Percentiles rank a stretch among this genome's conserved stretches.
Evolutionary conservation across 139 green algal species (phyloP).

Genomic region (Monoraphidium neglectum): DNA sequence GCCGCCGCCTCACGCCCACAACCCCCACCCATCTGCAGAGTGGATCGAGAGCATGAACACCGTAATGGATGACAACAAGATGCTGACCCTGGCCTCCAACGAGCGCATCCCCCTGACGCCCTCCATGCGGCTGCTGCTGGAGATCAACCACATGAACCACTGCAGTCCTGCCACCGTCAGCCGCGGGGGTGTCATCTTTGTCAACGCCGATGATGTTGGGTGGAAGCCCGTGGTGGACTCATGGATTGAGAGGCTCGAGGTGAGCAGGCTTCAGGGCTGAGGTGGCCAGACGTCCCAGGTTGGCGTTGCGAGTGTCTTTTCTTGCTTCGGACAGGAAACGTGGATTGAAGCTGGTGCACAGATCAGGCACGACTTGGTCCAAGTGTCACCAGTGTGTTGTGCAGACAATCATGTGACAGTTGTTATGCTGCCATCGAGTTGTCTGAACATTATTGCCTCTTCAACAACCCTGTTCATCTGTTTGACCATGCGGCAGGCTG

Average conservation of each 20-base stretch:
- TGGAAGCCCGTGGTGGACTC: constrained; percentile 85
- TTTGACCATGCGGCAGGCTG: too few species aligned
- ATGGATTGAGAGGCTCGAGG: constrained; percentile 83
- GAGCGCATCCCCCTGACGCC: constrained; percentile 90
- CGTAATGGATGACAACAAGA: constrained; percentile 74
- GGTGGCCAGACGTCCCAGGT: too few species aligned
- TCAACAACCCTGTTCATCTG: too few species aligned
- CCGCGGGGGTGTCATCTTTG: constrained; percentile 90
- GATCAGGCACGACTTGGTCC: too few species aligned
- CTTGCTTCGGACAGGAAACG: not conserved
- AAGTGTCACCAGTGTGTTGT: too few species aligned
- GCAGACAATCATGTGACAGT: too few species aligned
- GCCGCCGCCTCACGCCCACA: too few species aligned
- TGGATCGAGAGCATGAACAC: constrained; percentile 96
- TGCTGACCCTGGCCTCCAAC: constrained; percentile 93
- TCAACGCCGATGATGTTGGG: constrained; percentile 86
- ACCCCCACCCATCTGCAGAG: too few species aligned
- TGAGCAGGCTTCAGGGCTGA: constrained; percentile 9
- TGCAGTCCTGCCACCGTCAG: constrained; percentile 93
- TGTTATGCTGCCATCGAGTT: too few species aligned
- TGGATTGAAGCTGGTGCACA: not conserved
- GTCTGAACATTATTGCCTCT: too few species aligned
- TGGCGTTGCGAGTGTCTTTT: not conserved
- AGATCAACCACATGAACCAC: constrained; percentile 85
- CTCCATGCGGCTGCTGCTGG: constrained; percentile 90